phyloP scores from a whole-genome alignment of 2,329 filamentous ascomycete species.

The Clonostachys sp. region DNA sequence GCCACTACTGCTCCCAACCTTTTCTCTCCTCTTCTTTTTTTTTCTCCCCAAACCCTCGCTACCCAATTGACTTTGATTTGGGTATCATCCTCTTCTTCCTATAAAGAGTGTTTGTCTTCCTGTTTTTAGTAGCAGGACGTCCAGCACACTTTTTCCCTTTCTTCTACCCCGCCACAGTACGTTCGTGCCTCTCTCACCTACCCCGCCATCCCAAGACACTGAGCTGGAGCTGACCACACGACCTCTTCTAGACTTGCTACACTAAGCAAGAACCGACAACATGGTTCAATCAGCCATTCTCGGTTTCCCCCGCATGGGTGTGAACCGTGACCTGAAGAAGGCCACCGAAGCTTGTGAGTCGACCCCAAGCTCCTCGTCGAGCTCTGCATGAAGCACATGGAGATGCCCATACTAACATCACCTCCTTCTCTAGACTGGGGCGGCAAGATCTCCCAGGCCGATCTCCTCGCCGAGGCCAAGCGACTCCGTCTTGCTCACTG shows the following conservation, averaged over 20 bases:
- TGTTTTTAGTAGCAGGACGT: neutral
- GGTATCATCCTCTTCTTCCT: neutral
- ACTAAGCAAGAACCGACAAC: conserved; percentile 23
- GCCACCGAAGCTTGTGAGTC: conserved; percentile 84
- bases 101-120: neutral
- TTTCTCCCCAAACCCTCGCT: neutral
- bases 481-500: conserved; percentile 94
- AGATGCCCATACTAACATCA: no score
- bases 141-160: neutral
- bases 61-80: neutral
- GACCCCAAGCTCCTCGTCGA: neutral
- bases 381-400: no score
- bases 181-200: neutral
- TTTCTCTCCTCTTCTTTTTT: conserved; percentile 1
- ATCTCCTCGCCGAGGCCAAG: conserved; percentile 93
- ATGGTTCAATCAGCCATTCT: conserved; percentile 75
- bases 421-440: conserved; percentile 58
- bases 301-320: conserved; percentile 99
- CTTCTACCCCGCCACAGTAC: neutral
- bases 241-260: neutral
- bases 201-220: neutral
- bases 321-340: conserved; percentile 99
- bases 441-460: conserved; percentile 87
- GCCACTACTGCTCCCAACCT: conserved; percentile 1
- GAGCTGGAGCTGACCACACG: neutral